These are phyloP conservation scores for Naematelia aurantialba DNA, from an alignment of 768 basidiomycete genomes.

Conservation along the genomic window DNA sequence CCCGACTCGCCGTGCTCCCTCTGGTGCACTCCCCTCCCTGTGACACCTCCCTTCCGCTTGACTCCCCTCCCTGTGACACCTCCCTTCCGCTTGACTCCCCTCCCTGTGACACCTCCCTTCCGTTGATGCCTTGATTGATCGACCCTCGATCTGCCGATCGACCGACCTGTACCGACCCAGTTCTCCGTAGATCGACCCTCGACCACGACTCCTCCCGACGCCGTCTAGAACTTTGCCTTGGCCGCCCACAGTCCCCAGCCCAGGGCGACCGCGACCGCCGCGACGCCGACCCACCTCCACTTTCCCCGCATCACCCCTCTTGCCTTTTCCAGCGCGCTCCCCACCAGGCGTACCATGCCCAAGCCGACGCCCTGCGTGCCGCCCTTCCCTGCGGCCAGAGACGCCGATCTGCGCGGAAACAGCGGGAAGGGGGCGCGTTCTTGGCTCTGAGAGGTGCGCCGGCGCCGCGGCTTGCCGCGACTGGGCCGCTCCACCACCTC, in stretches of 20 bases:
- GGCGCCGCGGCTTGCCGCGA: neutral
- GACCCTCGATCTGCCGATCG: too few relatives aligned
- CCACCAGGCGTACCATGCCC: neutral
- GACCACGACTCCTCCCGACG: too few relatives aligned
- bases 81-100: too few relatives aligned
- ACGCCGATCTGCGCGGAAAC: neutral
- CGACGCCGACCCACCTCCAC: slow-evolving; percentile 4
- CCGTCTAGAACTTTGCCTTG: neutral
- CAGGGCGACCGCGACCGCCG: neutral
- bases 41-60: too few relatives aligned
- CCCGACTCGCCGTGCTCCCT: too few relatives aligned
- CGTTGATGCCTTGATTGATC: too few relatives aligned
- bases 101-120: too few relatives aligned
- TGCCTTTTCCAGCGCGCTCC: neutral
- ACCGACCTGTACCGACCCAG: too few relatives aligned
- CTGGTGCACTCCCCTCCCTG: too few relatives aligned
- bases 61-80: too few relatives aligned
- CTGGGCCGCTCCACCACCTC: neutral
- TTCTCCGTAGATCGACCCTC: too few relatives aligned
- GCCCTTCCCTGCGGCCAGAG: neutral
- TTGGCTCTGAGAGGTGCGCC: neutral
- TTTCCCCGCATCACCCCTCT: slow-evolving; percentile 1
- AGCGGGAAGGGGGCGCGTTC: slow-evolving; percentile 1
- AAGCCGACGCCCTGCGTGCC: too few relatives aligned
- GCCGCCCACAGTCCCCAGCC: slow-evolving; percentile 1